phyloP scores from a whole-genome alignment of 805 yeast genomes.

The Lipomyces yamadae region DNA sequence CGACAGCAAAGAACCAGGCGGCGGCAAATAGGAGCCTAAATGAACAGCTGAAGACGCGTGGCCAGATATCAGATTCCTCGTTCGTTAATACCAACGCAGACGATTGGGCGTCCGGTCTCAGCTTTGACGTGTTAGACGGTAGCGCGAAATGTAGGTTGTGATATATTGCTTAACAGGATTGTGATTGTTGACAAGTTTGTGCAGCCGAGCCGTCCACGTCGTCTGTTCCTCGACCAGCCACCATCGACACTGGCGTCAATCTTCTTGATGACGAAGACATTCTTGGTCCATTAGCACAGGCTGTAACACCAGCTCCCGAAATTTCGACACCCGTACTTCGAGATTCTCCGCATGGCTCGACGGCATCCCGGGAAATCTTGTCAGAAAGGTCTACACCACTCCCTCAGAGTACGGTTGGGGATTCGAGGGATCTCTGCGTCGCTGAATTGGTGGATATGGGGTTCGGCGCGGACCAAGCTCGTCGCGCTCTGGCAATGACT shows the following conservation, averaged over 20 bases:
- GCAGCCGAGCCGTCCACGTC: background rate
- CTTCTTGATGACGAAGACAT: slow-evolving; percentile 34
- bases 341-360: background rate
- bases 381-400: background rate
- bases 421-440: slow-evolving; percentile 47
- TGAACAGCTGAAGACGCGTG: slow-evolving; percentile 17
- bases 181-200: background rate
- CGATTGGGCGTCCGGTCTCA: slow-evolving; percentile 32
- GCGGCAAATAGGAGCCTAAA: slow-evolving; percentile 24
- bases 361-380: slow-evolving; percentile 1
- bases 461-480: slow-evolving; percentile 64
- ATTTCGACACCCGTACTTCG: slow-evolving; percentile 10
- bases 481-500: slow-evolving; percentile 60
- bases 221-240: background rate
- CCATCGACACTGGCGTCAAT: background rate
- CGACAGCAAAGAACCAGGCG: slow-evolving; percentile 17
- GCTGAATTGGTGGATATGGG: slow-evolving; percentile 84
- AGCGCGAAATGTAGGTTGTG: background rate
- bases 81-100: background rate
- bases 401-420: background rate
- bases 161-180: background rate
- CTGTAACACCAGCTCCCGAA: slow-evolving; percentile 13
- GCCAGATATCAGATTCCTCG: slow-evolving; percentile 8
- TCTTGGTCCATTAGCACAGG: slow-evolving; percentile 38
- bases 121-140: slow-evolving; percentile 28